Evolutionary conservation across 2,329 filamentous ascomycete genomes (phyloP).

Genomic region (Colletotrichum spaethianum): DNA sequence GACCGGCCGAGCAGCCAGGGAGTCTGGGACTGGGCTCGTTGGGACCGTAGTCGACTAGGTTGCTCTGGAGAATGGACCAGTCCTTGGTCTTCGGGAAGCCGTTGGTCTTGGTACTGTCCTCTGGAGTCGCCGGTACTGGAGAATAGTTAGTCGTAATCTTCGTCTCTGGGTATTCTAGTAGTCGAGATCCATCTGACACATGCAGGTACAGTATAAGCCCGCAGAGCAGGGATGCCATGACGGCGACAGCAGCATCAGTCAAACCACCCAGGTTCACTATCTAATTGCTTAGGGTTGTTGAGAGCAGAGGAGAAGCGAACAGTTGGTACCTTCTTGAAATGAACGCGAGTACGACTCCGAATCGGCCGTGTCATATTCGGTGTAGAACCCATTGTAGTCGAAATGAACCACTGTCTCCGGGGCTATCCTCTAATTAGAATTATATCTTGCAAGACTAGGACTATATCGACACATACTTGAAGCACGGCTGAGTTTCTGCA

Average conservation of each 20-base stretch:
- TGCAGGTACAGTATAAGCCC: background rate
- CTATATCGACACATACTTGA: constrained; percentile 13
- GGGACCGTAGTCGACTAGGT: constrained; percentile 31
- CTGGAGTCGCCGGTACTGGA: background rate
- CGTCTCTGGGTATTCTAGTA: too few species aligned
- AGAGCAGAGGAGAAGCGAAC: background rate
- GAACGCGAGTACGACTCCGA: constrained; percentile 20
- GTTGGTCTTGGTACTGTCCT: background rate
- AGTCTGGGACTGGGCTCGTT: constrained; percentile 27
- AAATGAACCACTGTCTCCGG: constrained; percentile 34
- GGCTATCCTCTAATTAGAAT: constrained; percentile 10
- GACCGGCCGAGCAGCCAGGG: constrained; percentile 38
- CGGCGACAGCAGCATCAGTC: background rate
- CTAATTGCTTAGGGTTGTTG: too few species aligned
- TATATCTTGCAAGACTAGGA: background rate
- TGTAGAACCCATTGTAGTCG: constrained; percentile 7
- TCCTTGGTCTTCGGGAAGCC: constrained; percentile 16
- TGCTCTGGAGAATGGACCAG: constrained; percentile 38
- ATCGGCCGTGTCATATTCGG: background rate
- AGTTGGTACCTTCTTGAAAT: constrained; percentile 14
- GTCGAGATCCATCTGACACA: background rate
- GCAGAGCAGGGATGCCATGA: background rate
- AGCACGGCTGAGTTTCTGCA: constrained; percentile 24
- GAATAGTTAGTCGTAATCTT: background rate
- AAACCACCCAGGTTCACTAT: background rate